Evolutionary conservation across 345 rosid genomes (phyloP).

Genomic region (Salix arbutifolia): DNA sequence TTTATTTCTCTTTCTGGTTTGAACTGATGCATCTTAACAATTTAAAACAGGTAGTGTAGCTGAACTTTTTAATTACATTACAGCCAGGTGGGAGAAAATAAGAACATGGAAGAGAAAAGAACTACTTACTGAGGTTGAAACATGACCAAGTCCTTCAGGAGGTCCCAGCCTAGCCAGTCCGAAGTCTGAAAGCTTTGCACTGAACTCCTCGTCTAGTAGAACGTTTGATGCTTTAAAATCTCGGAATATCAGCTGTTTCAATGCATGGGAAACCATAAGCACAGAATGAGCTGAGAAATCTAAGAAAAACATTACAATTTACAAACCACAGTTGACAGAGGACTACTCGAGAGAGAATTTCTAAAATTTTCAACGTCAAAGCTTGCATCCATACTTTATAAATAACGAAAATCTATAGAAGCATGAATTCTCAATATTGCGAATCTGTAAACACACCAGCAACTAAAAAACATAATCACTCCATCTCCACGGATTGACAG

Average conservation of each 20-base stretch:
- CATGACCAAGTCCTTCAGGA: conserved; percentile 76
- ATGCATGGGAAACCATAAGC: conserved; percentile 12
- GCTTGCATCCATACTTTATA: neutral
- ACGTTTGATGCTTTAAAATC: conserved; percentile 90
- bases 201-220: conserved; percentile 75
- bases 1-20: neutral
- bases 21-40: neutral
- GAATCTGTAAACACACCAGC: neutral
- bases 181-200: conserved; percentile 92
- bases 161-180: conserved; percentile 97
- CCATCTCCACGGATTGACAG: neutral
- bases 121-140: conserved; percentile 77
- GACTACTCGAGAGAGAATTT: neutral
- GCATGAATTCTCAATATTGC: neutral
- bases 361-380: neutral
- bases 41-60: neutral
- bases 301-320: neutral
- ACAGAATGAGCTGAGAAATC: neutral
- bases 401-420: neutral
- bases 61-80: neutral
- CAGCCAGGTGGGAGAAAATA: neutral
- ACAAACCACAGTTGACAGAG: neutral
- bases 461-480: neutral
- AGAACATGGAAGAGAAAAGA: neutral
- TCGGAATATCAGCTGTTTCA: conserved; percentile 72